A percentile compares a stretch with the other conserved stretches of the same genome.
Conservation (phyloP, 352 stramenopile genomes). For the Globisporangium abappressorium region DNA sequence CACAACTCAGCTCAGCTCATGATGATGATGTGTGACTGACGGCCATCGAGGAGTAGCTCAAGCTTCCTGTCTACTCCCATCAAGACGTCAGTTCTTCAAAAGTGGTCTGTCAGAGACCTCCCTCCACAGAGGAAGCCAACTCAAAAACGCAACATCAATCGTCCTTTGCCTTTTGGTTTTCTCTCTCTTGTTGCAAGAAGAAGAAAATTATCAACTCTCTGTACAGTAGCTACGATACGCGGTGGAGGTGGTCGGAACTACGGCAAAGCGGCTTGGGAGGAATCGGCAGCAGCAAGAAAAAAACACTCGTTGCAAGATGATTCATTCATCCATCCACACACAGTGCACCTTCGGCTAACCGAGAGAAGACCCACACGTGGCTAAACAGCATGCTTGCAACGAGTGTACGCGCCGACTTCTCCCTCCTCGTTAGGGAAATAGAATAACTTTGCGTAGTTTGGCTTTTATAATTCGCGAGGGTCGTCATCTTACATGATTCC, state of each 20-base stretch:
- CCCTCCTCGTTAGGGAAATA: constrained; percentile 1
- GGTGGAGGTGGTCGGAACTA: not conserved
- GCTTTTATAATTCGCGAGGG: constrained; percentile 10
- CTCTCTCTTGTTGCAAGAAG: constrained; percentile 6
- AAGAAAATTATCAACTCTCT: constrained; percentile 10
- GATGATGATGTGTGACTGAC: not conserved
- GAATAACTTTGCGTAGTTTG: constrained; percentile 3
- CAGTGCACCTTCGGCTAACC: not conserved
- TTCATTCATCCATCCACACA: not conserved
- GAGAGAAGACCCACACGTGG: not conserved
- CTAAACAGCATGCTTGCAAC: not conserved
- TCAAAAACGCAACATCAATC: not conserved
- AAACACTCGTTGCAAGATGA: not conserved
- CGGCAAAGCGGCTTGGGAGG: not conserved
- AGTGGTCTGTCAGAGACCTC: too few species aligned
- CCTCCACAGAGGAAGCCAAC: not conserved
- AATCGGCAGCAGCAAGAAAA: not conserved
- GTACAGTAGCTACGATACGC: constrained; percentile 10
- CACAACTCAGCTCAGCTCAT: not conserved
- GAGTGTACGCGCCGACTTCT: not conserved
- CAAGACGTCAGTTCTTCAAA: not conserved
- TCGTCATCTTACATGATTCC: constrained; percentile 35
- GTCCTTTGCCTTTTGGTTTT: not conserved
- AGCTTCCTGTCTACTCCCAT: not conserved
- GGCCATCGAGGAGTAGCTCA: not conserved